Evolutionary conservation across 345 rosid genomes (phyloP).

Genomic region (Hevea brasiliensis): DNA sequence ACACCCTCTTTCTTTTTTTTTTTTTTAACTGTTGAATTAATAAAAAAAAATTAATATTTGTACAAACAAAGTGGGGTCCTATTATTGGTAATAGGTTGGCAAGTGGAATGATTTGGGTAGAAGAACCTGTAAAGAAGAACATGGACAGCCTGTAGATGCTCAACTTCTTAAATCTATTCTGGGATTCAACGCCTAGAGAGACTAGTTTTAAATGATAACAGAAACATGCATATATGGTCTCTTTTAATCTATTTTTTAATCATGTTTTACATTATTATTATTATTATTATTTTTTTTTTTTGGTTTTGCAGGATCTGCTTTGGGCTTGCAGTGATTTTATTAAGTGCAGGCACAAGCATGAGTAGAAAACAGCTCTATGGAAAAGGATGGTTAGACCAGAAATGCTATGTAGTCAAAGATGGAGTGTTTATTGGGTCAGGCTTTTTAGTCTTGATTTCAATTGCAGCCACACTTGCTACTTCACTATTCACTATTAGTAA

Average conservation of each 20-base stretch:
- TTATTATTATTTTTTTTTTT: neutral
- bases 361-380: constrained; percentile 64
- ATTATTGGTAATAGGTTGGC: neutral
- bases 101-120: neutral
- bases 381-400: constrained; percentile 67
- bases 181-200: constrained; percentile 18
- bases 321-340: constrained; percentile 45
- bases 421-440: constrained; percentile 62
- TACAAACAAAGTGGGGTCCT: too few species aligned
- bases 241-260: too few species aligned
- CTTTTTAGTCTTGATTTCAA: constrained; percentile 36
- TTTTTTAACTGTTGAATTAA: too few species aligned
- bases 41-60: too few species aligned
- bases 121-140: neutral
- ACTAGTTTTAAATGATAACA: neutral
- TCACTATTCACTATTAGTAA: constrained; percentile 21
- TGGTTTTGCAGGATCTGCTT: constrained; percentile 56
- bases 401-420: constrained; percentile 65
- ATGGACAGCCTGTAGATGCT: constrained; percentile 29
- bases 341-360: constrained; percentile 68
- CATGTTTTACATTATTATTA: too few species aligned
- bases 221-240: too few species aligned
- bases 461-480: constrained; percentile 39
- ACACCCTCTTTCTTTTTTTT: too few species aligned
- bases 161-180: neutral